Evolutionary conservation across 2,329 filamentous ascomycete species (phyloP), one percentile per base, ranked within the genome.

Genomic region (Zasmidium angulare): DNA sequence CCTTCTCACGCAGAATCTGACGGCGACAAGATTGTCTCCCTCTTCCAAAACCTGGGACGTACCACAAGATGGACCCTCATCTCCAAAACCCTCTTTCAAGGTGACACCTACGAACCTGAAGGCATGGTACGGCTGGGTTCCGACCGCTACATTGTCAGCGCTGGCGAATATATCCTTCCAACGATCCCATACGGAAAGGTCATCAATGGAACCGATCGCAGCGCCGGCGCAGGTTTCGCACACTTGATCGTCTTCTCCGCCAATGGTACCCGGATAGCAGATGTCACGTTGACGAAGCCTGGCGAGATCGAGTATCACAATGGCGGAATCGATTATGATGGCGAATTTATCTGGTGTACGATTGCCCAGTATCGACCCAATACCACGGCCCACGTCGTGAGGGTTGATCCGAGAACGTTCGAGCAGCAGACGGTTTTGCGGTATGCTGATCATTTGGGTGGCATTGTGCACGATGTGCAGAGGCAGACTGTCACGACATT

Each of bases 301-400:
- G 78, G 75, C 20, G 54, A 65, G 63, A 49, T 77, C 75, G 67
- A 75, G 65, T 82, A 81, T 62, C 79, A 81, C 62, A 77, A 77
- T 56, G 79, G 80, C 22, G 80, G 80, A 1, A 69, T 82, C 17
- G 80, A 82, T 62, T 82, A 75, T 57, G 79, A 82, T 61, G 80
- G 80, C 14, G 66, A 72, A 40, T 74, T 73, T 58, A 75, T 82
- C 50, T 82, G 81, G 80, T 76, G 75, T 2, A 77, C 78, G 14
- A 65, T 82, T 17, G 73, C 74, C 2, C 77, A 82, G 62, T 81
- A 81, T 59, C 74, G 80, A 1, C 80, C 80, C 1, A 79, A 80
- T 66, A 76, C 73, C 3, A 80, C 79, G 0, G 78, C 76, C 1
- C 77, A 76, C 19, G 69, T 80, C 9, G 73, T 79, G 53, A 71